These are phyloP conservation scores for Xylaria sp. DNA, from an alignment of 2,329 filamentous ascomycete species.

Conservation along the genomic window DNA sequence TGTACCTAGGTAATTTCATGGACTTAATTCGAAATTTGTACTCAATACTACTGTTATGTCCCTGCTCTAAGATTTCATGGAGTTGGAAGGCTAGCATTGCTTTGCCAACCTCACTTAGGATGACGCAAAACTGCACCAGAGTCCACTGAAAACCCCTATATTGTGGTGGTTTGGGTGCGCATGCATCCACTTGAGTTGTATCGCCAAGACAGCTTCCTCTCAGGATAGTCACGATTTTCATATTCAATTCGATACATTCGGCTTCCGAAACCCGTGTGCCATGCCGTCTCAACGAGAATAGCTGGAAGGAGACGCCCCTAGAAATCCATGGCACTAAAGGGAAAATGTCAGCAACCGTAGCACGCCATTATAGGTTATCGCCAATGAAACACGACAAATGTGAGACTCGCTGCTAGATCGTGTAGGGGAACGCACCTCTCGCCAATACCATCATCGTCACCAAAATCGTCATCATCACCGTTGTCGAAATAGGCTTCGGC, in stretches of 20 bases:
- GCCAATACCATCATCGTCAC: conserved; percentile 59
- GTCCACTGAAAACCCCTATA: not conserved
- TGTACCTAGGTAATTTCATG: too few species aligned
- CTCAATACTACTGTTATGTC: not conserved
- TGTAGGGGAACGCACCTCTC: conserved; percentile 32
- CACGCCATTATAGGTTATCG: too few species aligned
- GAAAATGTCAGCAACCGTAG: conserved; percentile 23
- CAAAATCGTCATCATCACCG: conserved; percentile 64
- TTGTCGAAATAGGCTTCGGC: conserved; percentile 71
- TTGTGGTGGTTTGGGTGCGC: not conserved
- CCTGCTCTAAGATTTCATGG: too few species aligned
- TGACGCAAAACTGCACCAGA: not conserved
- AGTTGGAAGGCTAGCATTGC: not conserved
- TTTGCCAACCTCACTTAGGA: not conserved
- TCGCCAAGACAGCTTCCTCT: conserved; percentile 8
- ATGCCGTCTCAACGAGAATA: not conserved
- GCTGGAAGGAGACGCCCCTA: conserved; percentile 14
- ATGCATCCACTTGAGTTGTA: not conserved
- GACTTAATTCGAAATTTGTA: not conserved
- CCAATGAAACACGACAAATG: not conserved
- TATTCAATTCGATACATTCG: conserved; percentile 4
- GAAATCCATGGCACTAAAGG: conserved; percentile 37
- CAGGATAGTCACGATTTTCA: not conserved
- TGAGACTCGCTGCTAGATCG: not conserved
- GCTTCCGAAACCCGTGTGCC: conserved; percentile 12